These are phyloP conservation scores for Cutaneotrichosporon sp. DNA, from an alignment of 1,284 basidiomycete genomes.

Conservation along the genomic window DNA sequence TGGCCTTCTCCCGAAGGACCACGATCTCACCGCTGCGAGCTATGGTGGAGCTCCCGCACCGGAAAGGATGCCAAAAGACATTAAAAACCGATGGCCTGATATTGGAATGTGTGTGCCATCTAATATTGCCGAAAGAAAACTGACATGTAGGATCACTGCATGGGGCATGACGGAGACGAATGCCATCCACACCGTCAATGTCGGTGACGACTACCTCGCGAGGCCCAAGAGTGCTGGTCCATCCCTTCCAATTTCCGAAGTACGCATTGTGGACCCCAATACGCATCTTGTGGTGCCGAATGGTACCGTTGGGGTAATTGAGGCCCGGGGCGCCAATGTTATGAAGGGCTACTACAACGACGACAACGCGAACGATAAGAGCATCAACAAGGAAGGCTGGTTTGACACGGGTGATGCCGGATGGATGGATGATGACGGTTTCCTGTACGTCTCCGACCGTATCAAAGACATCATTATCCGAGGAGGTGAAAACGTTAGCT, in stretches of 20 bases:
- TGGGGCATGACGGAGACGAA: slow-evolving; percentile 46
- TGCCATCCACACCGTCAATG: slow-evolving; percentile 34
- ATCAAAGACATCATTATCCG: slow-evolving; percentile 41
- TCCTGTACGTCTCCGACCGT: slow-evolving; percentile 38
- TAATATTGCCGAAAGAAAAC: slow-evolving; percentile 24
- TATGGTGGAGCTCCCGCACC: slow-evolving; percentile 43
- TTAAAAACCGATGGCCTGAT: slow-evolving; percentile 34
- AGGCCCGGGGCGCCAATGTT: slow-evolving; percentile 36
- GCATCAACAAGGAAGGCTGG: slow-evolving; percentile 35
- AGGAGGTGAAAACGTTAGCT: slow-evolving; percentile 41
- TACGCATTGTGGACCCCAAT: slow-evolving; percentile 33
- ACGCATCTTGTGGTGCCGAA: slow-evolving; percentile 20
- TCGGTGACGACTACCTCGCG: slow-evolving; percentile 34
- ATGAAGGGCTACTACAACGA: slow-evolving; percentile 32
- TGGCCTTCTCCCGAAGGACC: slow-evolving; percentile 24
- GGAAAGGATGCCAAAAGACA: slow-evolving; percentile 31
- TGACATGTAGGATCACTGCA: slow-evolving; percentile 21
- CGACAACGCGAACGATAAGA: slow-evolving; percentile 4
- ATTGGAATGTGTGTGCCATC: slow-evolving; percentile 30
- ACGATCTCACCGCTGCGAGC: slow-evolving; percentile 31
- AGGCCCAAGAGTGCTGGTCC: slow-evolving; percentile 11
- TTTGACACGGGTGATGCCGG: slow-evolving; percentile 42
- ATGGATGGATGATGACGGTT: slow-evolving; percentile 33
- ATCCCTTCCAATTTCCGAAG: slow-evolving; percentile 31
- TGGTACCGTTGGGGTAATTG: slow-evolving; percentile 27